Evolutionary conservation across 2,329 filamentous ascomycete genomes (phyloP).

Genomic region (Cercospora sp.): DNA sequence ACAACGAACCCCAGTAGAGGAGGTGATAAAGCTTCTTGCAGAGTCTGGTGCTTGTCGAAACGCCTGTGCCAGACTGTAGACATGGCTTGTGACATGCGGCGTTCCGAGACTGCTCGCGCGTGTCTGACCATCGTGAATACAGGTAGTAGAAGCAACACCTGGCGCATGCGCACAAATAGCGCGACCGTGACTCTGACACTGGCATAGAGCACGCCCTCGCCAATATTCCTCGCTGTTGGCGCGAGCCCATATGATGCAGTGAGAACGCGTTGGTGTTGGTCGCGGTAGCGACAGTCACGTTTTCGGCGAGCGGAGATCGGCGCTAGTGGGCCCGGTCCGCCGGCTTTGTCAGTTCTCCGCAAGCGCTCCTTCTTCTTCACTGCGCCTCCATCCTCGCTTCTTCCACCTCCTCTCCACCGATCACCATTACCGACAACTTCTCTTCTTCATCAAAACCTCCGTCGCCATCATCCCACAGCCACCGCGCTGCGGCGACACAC

Average conservation of each 20-base stretch:
- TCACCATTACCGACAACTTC: background rate
- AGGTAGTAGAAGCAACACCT: background rate
- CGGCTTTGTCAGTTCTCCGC: slow-evolving; percentile 11
- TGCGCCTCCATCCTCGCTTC: slow-evolving; percentile 4
- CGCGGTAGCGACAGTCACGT: background rate
- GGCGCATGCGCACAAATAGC: background rate
- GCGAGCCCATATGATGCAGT: background rate
- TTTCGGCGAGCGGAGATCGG: background rate
- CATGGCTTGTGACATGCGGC: background rate
- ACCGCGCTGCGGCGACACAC: background rate
- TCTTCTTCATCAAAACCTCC: slow-evolving; percentile 1
- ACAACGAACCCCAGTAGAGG: background rate
- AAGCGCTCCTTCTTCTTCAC: background rate
- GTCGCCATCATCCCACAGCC: background rate
- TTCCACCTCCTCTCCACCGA: slow-evolving; percentile 1
- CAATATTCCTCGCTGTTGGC: background rate
- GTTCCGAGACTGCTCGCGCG: background rate
- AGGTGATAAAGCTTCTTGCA: background rate
- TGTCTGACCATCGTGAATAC: background rate
- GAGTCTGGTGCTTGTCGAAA: background rate
- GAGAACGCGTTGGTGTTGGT: background rate
- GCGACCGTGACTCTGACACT: background rate
- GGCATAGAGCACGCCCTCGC: background rate
- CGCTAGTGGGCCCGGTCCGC: background rate
- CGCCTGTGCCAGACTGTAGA: background rate